A percentile compares a stretch with the other conserved stretches of the same genome.
phyloP scores from a whole-genome alignment of 495 filamentous ascomycete genomes.

The Penicillium tannophilum region DNA sequence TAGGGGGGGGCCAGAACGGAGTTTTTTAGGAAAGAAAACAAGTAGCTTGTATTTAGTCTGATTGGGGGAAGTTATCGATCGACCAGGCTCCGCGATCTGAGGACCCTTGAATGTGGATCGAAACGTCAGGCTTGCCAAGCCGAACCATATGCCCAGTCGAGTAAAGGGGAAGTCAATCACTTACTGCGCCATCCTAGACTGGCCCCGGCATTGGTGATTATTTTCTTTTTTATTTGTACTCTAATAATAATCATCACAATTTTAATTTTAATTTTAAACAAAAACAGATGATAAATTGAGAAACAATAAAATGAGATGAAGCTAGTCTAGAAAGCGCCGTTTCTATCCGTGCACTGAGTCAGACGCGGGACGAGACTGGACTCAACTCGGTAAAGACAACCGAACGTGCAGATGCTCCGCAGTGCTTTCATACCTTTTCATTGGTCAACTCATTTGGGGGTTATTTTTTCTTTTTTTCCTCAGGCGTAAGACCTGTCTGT shows the following conservation, averaged over 20 bases:
- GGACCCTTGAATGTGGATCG: conserved; percentile 19
- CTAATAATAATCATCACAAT: neutral
- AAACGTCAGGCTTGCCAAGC: conserved; percentile 18
- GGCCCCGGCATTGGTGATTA: too few relatives aligned
- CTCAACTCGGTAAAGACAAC: conserved; percentile 30
- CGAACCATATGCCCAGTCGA: conserved; percentile 14
- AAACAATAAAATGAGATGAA: neutral
- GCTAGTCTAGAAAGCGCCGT: conserved; percentile 14
- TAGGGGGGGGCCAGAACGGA: neutral
- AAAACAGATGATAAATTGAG: neutral
- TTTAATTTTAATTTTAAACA: neutral
- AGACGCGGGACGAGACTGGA: conserved; percentile 19
- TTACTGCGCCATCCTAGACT: conserved; percentile 2
- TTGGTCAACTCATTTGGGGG: neutral
- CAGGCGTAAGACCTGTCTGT: neutral
- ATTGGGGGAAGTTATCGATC: neutral
- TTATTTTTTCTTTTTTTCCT: neutral
- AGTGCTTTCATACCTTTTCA: neutral
- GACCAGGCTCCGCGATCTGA: conserved; percentile 5
- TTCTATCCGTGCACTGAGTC: conserved; percentile 24
- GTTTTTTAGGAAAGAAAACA: conserved; percentile 5
- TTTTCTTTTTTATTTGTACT: too few relatives aligned
- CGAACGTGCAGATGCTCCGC: conserved; percentile 18
- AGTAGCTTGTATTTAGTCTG: neutral
- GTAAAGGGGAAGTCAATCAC: conserved; percentile 20